phyloP scores from a whole-genome alignment of 768 basidiomycete species.

The Amyloporia xantha region DNA sequence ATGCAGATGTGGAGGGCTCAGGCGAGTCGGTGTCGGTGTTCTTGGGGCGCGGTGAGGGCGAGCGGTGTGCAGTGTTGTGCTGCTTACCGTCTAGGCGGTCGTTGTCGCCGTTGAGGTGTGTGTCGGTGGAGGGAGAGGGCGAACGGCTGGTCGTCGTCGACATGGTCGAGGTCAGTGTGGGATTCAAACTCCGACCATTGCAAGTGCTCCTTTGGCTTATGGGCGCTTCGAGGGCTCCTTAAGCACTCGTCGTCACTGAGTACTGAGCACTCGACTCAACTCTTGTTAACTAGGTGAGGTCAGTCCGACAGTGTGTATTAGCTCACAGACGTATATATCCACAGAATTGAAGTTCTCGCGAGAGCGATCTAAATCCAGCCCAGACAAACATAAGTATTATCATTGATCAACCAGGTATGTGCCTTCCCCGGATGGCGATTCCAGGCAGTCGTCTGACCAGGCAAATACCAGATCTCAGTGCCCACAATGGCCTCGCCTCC shows the following conservation, averaged over 20 bases:
- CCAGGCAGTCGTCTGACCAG: background rate
- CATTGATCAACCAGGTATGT: no score
- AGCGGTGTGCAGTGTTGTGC: background rate
- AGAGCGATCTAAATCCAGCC: no score
- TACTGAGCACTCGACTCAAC: no score
- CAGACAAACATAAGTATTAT: no score
- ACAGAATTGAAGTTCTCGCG: no score
- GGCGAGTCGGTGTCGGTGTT: background rate
- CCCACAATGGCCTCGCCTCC: slow-evolving; percentile 13
- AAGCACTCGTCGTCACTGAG: background rate
- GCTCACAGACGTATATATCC: no score
- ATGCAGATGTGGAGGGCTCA: slow-evolving; percentile 8
- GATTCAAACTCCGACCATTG: slow-evolving; percentile 16
- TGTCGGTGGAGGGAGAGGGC: slow-evolving; percentile 9
- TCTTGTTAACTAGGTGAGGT: no score
- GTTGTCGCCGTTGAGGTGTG: slow-evolving; percentile 1
- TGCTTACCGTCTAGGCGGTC: slow-evolving; percentile 4
- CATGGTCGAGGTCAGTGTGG: slow-evolving; percentile 16
- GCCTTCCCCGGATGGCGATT: background rate
- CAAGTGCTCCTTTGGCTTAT: no score
- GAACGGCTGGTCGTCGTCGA: slow-evolving; percentile 4
- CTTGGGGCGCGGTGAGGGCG: slow-evolving; percentile 1
- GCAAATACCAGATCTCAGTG: background rate
- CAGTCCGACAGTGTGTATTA: no score
- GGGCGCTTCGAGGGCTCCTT: slow-evolving; percentile 1